These are phyloP conservation scores for Neckera pumila DNA, from an alignment of 225 moss, liverwort and hornwort genomes.

Conservation along the genomic window DNA sequence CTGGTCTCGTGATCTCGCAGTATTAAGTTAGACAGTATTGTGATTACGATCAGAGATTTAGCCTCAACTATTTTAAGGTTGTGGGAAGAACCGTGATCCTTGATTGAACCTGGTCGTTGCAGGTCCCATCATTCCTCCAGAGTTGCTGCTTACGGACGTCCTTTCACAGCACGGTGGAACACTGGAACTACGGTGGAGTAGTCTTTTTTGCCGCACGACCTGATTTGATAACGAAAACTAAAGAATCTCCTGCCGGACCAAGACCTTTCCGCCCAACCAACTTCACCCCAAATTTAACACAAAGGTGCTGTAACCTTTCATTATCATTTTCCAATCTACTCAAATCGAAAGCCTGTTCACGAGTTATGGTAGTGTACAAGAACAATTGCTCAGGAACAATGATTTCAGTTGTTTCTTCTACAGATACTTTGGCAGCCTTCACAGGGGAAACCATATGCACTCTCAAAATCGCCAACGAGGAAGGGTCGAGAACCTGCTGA, in stretches of 20 bases:
- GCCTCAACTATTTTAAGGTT: not conserved
- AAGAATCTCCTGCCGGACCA: conserved; percentile 76
- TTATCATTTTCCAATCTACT: conserved; percentile 82
- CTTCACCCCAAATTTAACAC: conserved; percentile 78
- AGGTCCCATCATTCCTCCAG: not conserved
- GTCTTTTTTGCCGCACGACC: conserved; percentile 64
- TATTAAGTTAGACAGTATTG: not conserved
- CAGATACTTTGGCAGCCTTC: conserved; percentile 16
- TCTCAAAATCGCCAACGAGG: conserved; percentile 77
- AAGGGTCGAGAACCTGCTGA: conserved; percentile 65
- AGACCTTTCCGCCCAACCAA: conserved; percentile 95
- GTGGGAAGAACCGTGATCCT: not conserved
- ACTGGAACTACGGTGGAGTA: not conserved
- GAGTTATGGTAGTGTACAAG: conserved; percentile 79
- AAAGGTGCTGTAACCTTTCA: conserved; percentile 63
- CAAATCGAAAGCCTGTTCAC: conserved; percentile 87
- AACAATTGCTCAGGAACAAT: conserved; percentile 52
- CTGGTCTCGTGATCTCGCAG: not conserved
- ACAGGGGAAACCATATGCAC: conserved; percentile 50
- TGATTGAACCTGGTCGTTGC: not conserved
- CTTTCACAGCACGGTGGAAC: conserved; percentile 1
- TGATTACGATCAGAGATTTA: not conserved
- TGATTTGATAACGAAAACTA: conserved; percentile 66
- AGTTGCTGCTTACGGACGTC: not conserved
- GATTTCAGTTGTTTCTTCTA: conserved; percentile 29